Conservation (phyloP, 2,329 filamentous ascomycete species). For the Seiridium cupressi region DNA sequence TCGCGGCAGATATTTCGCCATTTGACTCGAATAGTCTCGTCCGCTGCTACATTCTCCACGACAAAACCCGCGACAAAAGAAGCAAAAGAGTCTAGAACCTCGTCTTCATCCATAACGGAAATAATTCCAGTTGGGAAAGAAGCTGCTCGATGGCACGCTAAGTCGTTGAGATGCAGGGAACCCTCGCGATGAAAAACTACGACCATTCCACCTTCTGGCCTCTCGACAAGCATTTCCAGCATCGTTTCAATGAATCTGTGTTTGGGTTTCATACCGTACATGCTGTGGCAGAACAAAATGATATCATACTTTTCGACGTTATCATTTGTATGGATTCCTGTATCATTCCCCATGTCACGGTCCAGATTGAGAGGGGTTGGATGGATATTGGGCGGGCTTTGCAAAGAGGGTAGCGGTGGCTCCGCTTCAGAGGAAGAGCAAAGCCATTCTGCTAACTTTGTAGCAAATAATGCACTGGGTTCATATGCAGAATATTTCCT, state of each 20-base stretch:
- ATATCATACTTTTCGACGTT: constrained; percentile 46
- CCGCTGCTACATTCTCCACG: constrained; percentile 26
- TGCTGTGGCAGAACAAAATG: constrained; percentile 62
- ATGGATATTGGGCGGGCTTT: constrained; percentile 35
- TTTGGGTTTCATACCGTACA: constrained; percentile 58
- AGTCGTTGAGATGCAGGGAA: constrained; percentile 38
- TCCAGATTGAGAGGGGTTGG: constrained; percentile 36
- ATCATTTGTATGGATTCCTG: constrained; percentile 16
- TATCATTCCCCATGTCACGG: constrained; percentile 13
- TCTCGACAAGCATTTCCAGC: constrained; percentile 41
- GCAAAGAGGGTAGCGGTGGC: constrained; percentile 38
- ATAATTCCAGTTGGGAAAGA: constrained; percentile 44
- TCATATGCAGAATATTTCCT: constrained; percentile 54
- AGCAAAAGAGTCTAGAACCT: constrained; percentile 48
- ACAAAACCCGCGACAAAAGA: constrained; percentile 48
- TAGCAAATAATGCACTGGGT: constrained; percentile 45
- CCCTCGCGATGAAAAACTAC: constrained; percentile 55
- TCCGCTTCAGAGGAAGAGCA: constrained; percentile 20
- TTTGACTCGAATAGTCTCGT: constrained; percentile 29
- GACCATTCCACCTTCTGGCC: constrained; percentile 37
- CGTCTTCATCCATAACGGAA: constrained; percentile 41
- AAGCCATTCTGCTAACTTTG: constrained; percentile 41
- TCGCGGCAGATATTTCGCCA: constrained; percentile 54
- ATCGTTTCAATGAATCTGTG: constrained; percentile 41
- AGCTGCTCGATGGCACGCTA: constrained; percentile 46